Percentiles rank a stretch among this genome's conserved stretches.
Conservation (phyloP, 2,329 filamentous ascomycete species). For the Emydomyces testavorans region DNA sequence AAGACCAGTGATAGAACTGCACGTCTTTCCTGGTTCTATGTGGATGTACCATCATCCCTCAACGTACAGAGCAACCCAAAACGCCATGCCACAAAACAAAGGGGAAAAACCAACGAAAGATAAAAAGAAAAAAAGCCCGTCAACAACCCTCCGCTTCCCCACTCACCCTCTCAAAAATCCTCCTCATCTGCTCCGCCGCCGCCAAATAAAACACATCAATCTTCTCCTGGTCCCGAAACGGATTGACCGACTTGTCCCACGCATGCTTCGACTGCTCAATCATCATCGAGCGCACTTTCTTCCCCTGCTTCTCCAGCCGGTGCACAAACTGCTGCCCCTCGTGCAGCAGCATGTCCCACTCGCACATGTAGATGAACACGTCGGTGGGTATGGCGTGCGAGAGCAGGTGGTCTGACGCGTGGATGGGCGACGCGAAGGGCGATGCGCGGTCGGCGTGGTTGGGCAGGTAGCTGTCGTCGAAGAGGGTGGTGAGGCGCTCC, state of each 20-base stretch:
- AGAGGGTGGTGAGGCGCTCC: constrained; percentile 38
- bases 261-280: constrained; percentile 38
- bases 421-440: constrained; percentile 49
- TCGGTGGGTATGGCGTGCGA: constrained; percentile 45
- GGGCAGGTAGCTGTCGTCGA: constrained; percentile 39
- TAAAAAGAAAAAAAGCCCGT: constrained; percentile 7
- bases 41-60: no score
- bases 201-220: constrained; percentile 35
- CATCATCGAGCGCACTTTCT: constrained; percentile 36
- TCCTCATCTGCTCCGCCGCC: constrained; percentile 35
- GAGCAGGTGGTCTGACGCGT: constrained; percentile 45
- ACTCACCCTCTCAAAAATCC: constrained; percentile 22
- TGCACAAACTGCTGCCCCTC: constrained; percentile 42
- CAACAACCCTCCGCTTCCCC: neutral
- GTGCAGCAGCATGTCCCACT: constrained; percentile 56
- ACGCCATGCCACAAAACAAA: no score
- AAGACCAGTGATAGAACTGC: no score
- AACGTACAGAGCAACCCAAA: no score
- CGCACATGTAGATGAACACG: constrained; percentile 51
- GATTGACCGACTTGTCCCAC: constrained; percentile 41
- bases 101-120: neutral
- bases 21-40: no score
- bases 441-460: constrained; percentile 41
- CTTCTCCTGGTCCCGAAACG: constrained; percentile 35
- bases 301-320: constrained; percentile 33